Evolutionary conservation across 305 asterid species (phyloP), one percentile per base, ranked within the genome.

Genomic region (Stenogyne calaminthoides): DNA sequence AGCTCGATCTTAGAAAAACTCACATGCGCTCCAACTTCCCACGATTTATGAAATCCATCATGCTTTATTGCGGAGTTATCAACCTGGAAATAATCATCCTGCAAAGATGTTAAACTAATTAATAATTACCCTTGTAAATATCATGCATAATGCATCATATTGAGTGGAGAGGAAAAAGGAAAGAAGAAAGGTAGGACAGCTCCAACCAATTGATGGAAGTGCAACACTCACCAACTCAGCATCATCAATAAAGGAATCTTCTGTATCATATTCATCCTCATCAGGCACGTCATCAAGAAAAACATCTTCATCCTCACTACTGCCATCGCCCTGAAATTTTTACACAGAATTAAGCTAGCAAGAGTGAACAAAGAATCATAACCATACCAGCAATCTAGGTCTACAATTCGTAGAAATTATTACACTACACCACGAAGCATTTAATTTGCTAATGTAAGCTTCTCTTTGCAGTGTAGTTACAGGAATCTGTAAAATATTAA

Each of bases 31-130:
- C 99, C 86, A 95, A 83, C 81, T 88, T 88, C 79, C 99, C 99
- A 16, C 98, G 92, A 80, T 95, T 92, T 67, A 95, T 89, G 76
- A 95, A 95, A 95, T 0, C 99, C 99, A 58, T 91, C 97, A 82
- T 95, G 99, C 68, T 92, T 95, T 84, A 93, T 81, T 27, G 91
- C 83, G 3, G 98, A 89, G 78, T 92, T 91, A 77, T 95, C 99
- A 74, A 95, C 97, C 92, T 93, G 90, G 86, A 95, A 95, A 81
- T 95, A 95, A 49, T 95, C 98, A 56, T 95, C 90, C 99, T 92
- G 96, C 96, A 89, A 59, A 69, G 46, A 54, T 36, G 52, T 37
- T 63, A 55, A 71, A 57, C 42, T 16, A 22, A 63, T 18, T 65
- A 60, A 59, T 71, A 72, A 59, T 55, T 47, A 65, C 52, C 57